A percentile compares a stretch with the other conserved stretches of the same genome.
phyloP scores from a whole-genome alignment of 805 yeast genomes.

The Jamesozyma gamospora region DNA sequence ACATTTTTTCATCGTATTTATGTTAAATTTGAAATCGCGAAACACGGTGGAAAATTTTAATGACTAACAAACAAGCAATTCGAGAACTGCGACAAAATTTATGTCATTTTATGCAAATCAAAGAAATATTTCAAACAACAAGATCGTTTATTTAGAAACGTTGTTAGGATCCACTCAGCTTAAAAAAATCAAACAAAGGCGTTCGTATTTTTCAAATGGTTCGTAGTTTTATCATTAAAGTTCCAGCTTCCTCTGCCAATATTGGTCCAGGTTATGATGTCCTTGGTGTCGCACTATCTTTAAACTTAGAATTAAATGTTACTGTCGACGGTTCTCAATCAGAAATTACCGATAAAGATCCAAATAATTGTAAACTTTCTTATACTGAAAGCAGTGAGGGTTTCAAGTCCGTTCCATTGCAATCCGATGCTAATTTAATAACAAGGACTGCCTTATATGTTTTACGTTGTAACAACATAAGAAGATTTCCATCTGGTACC shows the following conservation, averaged over 20 bases:
- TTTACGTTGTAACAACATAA: constrained; percentile 68
- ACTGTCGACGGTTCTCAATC: constrained; percentile 44
- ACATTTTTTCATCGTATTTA: too few species aligned
- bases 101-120: too few species aligned
- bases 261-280: constrained; percentile 99
- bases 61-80: too few species aligned
- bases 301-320: constrained; percentile 64
- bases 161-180: too few species aligned
- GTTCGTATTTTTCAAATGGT: constrained; percentile 24
- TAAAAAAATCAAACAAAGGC: too few species aligned
- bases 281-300: constrained; percentile 77
- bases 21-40: too few species aligned
- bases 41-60: too few species aligned
- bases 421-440: constrained; percentile 70
- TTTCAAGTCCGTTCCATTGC: constrained; percentile 66
- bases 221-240: constrained; percentile 51
- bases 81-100: too few species aligned
- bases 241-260: constrained; percentile 96
- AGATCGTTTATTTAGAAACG: too few species aligned
- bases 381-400: constrained; percentile 71
- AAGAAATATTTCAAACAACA: too few species aligned
- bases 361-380: constrained; percentile 56
- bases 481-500: constrained; percentile 77
- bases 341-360: constrained; percentile 43
- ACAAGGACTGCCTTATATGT: constrained; percentile 91